Conservation (phyloP, 805 yeast genomes). For the Saccharomycopsis malanga region DNA sequence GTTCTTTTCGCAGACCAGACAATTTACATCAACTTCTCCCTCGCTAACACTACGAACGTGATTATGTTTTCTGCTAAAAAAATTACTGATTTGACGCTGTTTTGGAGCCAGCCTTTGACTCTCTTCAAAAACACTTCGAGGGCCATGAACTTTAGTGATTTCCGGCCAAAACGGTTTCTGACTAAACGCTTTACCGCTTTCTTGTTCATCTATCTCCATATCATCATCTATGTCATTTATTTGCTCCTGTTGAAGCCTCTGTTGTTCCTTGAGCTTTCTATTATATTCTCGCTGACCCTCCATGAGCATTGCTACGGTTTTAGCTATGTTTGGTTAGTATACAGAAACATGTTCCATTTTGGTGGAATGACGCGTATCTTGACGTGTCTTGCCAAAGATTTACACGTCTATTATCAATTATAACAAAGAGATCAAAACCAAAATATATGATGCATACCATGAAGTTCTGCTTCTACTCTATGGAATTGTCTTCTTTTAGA, state of each 20-base stretch:
- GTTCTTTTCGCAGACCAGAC: constrained; percentile 13
- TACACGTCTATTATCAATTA: not conserved
- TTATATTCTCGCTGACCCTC: constrained; percentile 13
- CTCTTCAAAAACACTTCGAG: no score
- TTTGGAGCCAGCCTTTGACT: no score
- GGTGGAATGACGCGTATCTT: not conserved
- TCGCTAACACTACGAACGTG: no score
- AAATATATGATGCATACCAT: no score
- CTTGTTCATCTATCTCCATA: constrained; percentile 1
- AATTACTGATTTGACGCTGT: no score
- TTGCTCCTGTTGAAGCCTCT: constrained; percentile 1
- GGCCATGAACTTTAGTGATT: not conserved
- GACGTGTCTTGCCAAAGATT: not conserved
- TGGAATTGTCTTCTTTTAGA: constrained; percentile 3
- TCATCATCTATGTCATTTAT: not conserved
- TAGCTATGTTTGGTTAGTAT: constrained; percentile 9
- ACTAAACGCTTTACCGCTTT: not conserved
- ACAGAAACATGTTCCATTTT: not conserved
- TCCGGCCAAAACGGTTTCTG: constrained; percentile 17
- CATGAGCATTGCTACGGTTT: constrained; percentile 14
- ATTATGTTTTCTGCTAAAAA: no score
- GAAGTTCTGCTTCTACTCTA: constrained; percentile 10
- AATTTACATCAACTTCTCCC: no score
- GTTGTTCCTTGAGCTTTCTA: not conserved
- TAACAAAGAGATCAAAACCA: no score